Base-by-base conservation (phyloP, 768 basidiomycete genomes). In the Cystobasidium onofrii region DNA sequence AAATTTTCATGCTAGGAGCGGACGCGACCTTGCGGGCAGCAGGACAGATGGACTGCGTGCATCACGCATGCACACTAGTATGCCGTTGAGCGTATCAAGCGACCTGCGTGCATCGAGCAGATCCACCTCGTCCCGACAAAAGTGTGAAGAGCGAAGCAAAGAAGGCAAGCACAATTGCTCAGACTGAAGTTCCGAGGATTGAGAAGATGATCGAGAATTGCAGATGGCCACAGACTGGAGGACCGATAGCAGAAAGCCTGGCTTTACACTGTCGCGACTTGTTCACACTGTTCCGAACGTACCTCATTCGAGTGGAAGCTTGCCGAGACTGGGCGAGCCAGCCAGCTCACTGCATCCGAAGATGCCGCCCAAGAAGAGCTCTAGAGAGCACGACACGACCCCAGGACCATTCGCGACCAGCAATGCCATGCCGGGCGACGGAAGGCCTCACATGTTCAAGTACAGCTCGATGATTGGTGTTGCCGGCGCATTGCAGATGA, bases 381-480 rank as follows among this genome's bases (percentile, higher is more conserved):
- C 46, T 7, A 50, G 46, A 50, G 46, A 50, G 46, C 46, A 60
- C 10, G 57, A 60, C 29, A 34, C 57, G 29, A 60, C 57, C 3
- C 63, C 63, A 64, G 63, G 31, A 12, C 36, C 63, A 64, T 64
- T 29, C 25, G 63, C 29, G 3, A 34, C 41, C 33, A 64, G 63
- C 63, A 44, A 44, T 39, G 43, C 6, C 29, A 64, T 60, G 57
- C 63, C 63, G 9, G 63, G 63, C 63, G 43, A 39, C 27, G 65
- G 41, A 18, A 52, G 65, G 25, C 31, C 39, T 13, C 44, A 33
- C 39, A 10, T 50, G 41, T 54, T 71, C 54, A 71, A 60, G 43
- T 71, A 71, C 44, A 34, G 50, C 27, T 55, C 36, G n/a, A 33
- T 71, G 69, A n/a, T 60, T 25, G 69, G 69, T n/a, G 55, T 71